Base-by-base conservation (phyloP, 2,329 filamentous ascomycete species). In the Ambrosiella beaveri region DNA sequence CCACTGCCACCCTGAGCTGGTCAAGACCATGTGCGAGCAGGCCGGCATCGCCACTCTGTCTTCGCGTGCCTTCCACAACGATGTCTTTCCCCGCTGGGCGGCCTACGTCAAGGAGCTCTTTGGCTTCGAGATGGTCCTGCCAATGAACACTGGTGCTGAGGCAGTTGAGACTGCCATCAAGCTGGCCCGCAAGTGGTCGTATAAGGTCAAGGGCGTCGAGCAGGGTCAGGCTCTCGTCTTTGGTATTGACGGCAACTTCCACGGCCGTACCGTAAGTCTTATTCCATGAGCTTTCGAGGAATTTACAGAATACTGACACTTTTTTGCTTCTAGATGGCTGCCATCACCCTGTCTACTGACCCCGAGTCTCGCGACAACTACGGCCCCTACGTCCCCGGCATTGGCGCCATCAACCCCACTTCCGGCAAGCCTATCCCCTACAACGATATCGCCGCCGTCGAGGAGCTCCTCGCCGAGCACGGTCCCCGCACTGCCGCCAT, bases 131-230 rank as follows among this genome's bases (percentile, higher is more conserved):
- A 96, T 96, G 91, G 88, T 95, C 39, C 73, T 97, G 70, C 91
- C 91, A 63, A 96, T 97, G 90, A 96, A 96, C 75, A 97, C 91
- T 1, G 91, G 91, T 60, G 91, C 91, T 19, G 91, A 97, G 73
- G 91, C 91, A 7, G 89, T 95, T 40, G 91, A 97, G 77, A 96
- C 91, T 0, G 90, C 86, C 11, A 83, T 97, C 73, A 97, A 97
- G 78, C 83, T 97, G 71, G 91, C 91, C 60, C 80, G 91, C 64
- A 97, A 97, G 73, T 97, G 91, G 91, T 90, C 89, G 4, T 96
- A 96, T 78, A 96, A 95, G 74, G 82, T 87, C 68, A 96, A 97
- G 78, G 83, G 84, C 19, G 91, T 97, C 62, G 83, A 88, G 5
- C 76, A 87, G 69, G 84, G 85, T 68, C 81, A 93, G 75, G 91